phyloP scores from a whole-genome alignment of 306 rosid species.

The Cicer cuneatum region DNA sequence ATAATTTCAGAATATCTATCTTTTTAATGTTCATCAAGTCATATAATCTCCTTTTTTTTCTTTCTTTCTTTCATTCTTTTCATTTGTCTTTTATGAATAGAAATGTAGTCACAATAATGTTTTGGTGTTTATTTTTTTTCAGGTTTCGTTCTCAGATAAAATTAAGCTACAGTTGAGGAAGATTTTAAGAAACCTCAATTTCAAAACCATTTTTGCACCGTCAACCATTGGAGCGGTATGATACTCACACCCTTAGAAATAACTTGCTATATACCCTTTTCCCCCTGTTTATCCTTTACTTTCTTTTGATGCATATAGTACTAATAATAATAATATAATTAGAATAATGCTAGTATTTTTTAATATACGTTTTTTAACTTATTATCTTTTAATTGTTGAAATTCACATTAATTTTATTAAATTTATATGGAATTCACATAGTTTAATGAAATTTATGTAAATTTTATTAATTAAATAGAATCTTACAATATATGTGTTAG shows the following conservation, averaged over 20 bases:
- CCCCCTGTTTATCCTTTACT: slow-evolving; percentile 16
- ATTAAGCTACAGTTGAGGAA: slow-evolving; percentile 38
- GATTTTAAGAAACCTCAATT: slow-evolving; percentile 55
- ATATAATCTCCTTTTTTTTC: background rate
- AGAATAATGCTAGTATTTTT: no score
- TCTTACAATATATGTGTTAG: no score
- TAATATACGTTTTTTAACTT: no score
- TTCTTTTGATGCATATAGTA: background rate
- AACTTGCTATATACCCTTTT: slow-evolving; percentile 15
- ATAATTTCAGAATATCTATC: background rate
- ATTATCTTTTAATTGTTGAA: no score
- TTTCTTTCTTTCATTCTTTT: background rate
- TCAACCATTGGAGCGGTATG: slow-evolving; percentile 84
- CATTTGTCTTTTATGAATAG: slow-evolving; percentile 4
- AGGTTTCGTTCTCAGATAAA: slow-evolving; percentile 49
- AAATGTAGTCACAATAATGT: slow-evolving; percentile 17
- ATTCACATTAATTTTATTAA: no score
- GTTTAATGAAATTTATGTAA: no score
- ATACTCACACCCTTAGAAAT: slow-evolving; percentile 27
- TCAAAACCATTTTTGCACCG: slow-evolving; percentile 75
- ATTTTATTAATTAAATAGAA: no score
- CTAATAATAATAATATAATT: no score
- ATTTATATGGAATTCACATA: no score
- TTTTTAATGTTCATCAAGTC: background rate
- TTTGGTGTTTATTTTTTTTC: slow-evolving; percentile 31